These are phyloP conservation scores for Sugiyamaella americana DNA, from an alignment of 805 yeast species.

Conservation along the genomic window DNA sequence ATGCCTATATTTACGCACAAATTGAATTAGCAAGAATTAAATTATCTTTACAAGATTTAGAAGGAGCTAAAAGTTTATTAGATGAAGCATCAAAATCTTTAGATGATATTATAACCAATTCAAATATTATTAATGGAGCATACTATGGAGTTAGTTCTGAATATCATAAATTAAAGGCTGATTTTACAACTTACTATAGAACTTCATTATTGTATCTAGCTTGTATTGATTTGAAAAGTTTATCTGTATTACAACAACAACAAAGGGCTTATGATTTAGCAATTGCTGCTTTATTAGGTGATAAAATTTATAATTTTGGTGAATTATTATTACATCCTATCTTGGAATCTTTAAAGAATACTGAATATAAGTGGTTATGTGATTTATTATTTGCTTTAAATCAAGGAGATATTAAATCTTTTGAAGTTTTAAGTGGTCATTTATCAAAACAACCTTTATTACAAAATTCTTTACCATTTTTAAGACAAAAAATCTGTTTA, in stretches of 20 bases:
- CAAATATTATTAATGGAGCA: constrained; percentile 68
- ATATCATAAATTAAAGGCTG: constrained; percentile 64
- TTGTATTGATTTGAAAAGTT: constrained; percentile 47
- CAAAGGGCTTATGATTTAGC: constrained; percentile 68
- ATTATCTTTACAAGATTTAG: constrained; percentile 48
- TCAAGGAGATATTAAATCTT: constrained; percentile 65
- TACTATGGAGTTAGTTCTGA: constrained; percentile 76
- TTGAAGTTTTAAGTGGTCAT: constrained; percentile 45
- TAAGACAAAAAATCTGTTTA: constrained; percentile 85
- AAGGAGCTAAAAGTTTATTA: constrained; percentile 60
- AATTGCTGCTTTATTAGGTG: constrained; percentile 84
- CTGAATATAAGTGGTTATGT: constrained; percentile 62
- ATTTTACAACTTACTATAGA: constrained; percentile 75
- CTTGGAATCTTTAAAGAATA: constrained; percentile 45
- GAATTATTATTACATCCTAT: constrained; percentile 89
- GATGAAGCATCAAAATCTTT: constrained; percentile 54
- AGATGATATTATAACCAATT: constrained; percentile 50
- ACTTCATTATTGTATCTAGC: constrained; percentile 79
- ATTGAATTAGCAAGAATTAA: constrained; percentile 72
- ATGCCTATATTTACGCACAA: constrained; percentile 52
- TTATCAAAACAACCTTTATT: constrained; percentile 49
- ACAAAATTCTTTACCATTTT: constrained; percentile 52
- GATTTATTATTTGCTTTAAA: constrained; percentile 66
- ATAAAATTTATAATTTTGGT: constrained; percentile 89
- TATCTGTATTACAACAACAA: constrained; percentile 38